A percentile compares a stretch with the other conserved stretches of the same genome.
Evolutionary conservation across 768 basidiomycete species (phyloP).

Genomic region (Amanita rubescens): DNA sequence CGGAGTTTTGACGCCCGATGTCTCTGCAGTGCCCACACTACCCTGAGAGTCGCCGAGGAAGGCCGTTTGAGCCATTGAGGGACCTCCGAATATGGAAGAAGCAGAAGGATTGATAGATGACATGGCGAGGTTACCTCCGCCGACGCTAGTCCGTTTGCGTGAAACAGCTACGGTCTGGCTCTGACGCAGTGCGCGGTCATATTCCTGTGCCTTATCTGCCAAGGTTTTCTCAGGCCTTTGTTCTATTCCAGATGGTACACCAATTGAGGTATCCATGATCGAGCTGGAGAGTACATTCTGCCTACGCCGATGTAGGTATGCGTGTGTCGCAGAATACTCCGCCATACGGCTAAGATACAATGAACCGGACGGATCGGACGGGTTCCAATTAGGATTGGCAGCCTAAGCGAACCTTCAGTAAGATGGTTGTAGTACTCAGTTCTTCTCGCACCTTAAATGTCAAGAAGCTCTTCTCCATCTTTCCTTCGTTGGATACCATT

Average conservation of each 20-base stretch:
- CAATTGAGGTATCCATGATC: constrained; percentile 15
- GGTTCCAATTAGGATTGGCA: constrained; percentile 94
- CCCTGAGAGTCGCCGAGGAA: constrained; percentile 73
- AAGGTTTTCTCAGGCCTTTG: constrained; percentile 28
- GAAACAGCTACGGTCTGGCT: constrained; percentile 52
- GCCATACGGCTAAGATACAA: constrained; percentile 84
- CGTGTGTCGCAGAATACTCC: constrained; percentile 48
- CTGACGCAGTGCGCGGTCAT: constrained; percentile 67
- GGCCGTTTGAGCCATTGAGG: constrained; percentile 59
- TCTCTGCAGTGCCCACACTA: constrained; percentile 25
- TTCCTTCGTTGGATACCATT: constrained; percentile 84
- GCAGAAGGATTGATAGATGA: constrained; percentile 39
- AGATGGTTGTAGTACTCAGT: neutral
- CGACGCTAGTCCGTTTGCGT: constrained; percentile 32
- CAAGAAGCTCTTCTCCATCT: constrained; percentile 98
- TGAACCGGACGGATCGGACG: constrained; percentile 84
- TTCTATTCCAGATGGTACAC: constrained; percentile 26
- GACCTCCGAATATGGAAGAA: constrained; percentile 41
- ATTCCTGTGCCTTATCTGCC: constrained; percentile 57
- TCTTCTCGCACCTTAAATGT: constrained; percentile 66
- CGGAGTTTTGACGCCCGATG: neutral
- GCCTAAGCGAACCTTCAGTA: constrained; percentile 37
- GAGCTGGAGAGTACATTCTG: constrained; percentile 17
- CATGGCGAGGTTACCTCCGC: constrained; percentile 35
- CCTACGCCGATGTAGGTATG: constrained; percentile 31